Percentiles rank a stretch among this genome's conserved stretches.
Evolutionary conservation across 2,329 filamentous ascomycete genomes (phyloP).

Genomic region (Grosmannia huntii): DNA sequence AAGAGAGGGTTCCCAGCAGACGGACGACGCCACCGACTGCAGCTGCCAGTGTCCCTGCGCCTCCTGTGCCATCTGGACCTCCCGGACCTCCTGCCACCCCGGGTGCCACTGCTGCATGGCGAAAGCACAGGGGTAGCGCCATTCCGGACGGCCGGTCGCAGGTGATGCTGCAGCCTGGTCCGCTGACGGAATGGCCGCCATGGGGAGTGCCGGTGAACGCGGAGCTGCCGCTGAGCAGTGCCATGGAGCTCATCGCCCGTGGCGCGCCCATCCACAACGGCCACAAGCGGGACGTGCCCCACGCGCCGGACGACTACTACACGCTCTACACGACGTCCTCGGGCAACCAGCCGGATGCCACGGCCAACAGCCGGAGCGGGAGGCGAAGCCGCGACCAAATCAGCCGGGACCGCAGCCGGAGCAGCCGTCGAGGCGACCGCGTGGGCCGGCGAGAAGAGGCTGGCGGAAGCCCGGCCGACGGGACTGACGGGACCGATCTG

Average conservation of each 20-base stretch:
- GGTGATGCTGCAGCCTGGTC: slow-evolving; percentile 15
- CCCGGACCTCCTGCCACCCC: background rate
- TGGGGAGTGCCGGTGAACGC: slow-evolving; percentile 33
- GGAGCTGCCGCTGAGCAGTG: slow-evolving; percentile 38
- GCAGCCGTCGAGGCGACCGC: slow-evolving; percentile 13
- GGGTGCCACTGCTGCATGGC: background rate
- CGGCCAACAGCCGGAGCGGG: background rate
- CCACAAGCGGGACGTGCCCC: slow-evolving; percentile 38
- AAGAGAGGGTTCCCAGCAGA: background rate
- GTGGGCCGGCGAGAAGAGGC: slow-evolving; percentile 21
- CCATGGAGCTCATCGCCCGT: slow-evolving; percentile 43
- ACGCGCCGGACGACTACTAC: slow-evolving; percentile 42
- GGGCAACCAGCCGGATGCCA: slow-evolving; percentile 24
- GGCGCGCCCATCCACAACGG: slow-evolving; percentile 46
- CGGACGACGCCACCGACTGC: background rate
- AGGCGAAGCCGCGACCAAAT: slow-evolving; percentile 4
- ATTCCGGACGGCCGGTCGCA: background rate
- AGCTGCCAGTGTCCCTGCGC: background rate
- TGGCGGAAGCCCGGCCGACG: slow-evolving; percentile 18
- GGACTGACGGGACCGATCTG: slow-evolving; percentile 34
- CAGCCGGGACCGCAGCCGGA: slow-evolving; percentile 6
- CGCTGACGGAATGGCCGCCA: slow-evolving; percentile 45
- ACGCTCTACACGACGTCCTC: slow-evolving; percentile 36
- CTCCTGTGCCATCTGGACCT: background rate
- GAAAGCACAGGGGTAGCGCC: slow-evolving; percentile 24